Evolutionary conservation across 164 flowering plant genomes (phyloP).

Genomic region (Amborella trichopoda): DNA sequence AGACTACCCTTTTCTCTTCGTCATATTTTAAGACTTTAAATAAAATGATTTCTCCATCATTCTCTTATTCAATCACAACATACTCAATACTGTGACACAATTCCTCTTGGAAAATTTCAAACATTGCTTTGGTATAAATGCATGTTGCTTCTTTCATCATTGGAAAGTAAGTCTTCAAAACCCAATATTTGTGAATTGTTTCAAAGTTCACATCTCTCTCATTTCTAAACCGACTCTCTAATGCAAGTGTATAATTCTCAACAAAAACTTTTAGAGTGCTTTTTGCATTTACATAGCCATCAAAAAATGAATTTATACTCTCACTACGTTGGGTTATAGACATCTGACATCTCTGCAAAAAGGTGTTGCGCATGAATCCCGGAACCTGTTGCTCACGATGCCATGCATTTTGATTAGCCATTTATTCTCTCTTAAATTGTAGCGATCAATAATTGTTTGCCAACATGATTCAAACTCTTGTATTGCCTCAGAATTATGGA

Average conservation of each 20-base stretch:
- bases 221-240: conserved; percentile 2
- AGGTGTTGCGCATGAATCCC: conserved; percentile 6
- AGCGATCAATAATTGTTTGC: not conserved
- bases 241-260: conserved; percentile 1
- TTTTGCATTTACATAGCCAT: conserved; percentile 1
- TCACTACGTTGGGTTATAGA: not conserved
- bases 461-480: conserved; percentile 9
- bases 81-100: conserved; percentile 6
- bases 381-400: conserved; percentile 8
- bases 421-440: conserved; percentile 3
- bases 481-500: not conserved
- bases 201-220: conserved; percentile 3
- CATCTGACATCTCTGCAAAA: conserved; percentile 6
- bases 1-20: conserved; percentile 1
- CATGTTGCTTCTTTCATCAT: conserved; percentile 2
- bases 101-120: conserved; percentile 6
- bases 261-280: conserved; percentile 5
- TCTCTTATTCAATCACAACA: conserved; percentile 1
- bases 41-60: not conserved
- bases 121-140: conserved; percentile 6
- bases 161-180: conserved; percentile 7
- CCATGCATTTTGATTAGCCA: conserved; percentile 5
- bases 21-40: conserved; percentile 7
- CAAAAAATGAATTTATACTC: conserved; percentile 7
- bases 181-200: conserved; percentile 1